phyloP scores from a whole-genome alignment of 2,329 filamentous ascomycete genomes.

The Aspergillus hiratsukae region DNA sequence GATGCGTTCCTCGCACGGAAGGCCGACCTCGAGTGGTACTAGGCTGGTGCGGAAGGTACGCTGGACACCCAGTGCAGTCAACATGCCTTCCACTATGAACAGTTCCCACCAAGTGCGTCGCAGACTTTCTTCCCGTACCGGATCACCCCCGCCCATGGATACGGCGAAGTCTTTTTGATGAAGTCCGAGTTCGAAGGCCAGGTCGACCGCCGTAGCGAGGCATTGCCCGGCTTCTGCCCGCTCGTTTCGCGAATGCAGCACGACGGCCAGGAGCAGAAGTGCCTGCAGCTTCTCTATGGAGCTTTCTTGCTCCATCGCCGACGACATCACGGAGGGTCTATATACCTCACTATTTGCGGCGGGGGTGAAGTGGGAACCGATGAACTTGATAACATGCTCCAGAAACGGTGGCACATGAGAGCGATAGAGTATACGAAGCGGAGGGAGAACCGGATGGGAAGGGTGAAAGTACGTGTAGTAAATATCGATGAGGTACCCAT shows the following conservation, averaged over 20 bases:
- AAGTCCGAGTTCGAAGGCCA: conserved; percentile 73
- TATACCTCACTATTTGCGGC: conserved; percentile 43
- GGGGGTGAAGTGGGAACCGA: conserved; percentile 52
- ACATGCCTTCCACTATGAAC: conserved; percentile 77
- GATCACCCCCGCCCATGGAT: conserved; percentile 58
- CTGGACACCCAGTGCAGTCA: conserved; percentile 62
- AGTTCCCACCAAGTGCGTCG: conserved; percentile 87
- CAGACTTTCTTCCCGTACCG: conserved; percentile 74
- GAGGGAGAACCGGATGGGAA: conserved; percentile 54
- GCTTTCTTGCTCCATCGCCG: conserved; percentile 32
- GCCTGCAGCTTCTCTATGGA: conserved; percentile 70
- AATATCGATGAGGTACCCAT: conserved; percentile 46
- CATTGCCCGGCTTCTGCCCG: conserved; percentile 64
- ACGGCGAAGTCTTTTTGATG: conserved; percentile 65
- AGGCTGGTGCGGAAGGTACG: conserved; percentile 62
- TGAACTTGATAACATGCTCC: conserved; percentile 53
- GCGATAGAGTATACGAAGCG: conserved; percentile 39
- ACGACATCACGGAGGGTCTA: conserved; percentile 31
- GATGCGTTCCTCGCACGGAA: conserved; percentile 80
- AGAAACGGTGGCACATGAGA: conserved; percentile 43
- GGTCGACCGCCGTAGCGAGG: conserved; percentile 62
- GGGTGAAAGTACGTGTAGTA: conserved; percentile 55
- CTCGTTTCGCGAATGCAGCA: conserved; percentile 71
- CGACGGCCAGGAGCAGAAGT: conserved; percentile 70
- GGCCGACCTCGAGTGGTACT: conserved; percentile 61